Conservation (phyloP, 2,329 filamentous ascomycete genomes). For the Fusarium irregulare region DNA sequence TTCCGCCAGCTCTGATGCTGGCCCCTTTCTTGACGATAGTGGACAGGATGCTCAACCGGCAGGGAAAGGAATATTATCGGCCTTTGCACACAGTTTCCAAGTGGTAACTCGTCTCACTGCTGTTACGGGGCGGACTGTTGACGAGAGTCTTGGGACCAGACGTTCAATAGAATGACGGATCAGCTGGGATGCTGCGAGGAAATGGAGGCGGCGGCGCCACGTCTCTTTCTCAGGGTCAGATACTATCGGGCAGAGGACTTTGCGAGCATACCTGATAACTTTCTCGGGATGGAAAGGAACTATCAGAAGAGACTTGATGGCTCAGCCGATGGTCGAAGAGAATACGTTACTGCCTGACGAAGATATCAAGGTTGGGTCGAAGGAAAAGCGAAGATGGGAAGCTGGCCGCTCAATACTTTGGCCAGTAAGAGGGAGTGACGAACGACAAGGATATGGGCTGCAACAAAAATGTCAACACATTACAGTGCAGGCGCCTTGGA, state of each 20-base stretch:
- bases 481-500: neutral
- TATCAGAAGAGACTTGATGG: neutral
- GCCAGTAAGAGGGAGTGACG: neutral
- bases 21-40: neutral
- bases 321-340: neutral
- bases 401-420: neutral
- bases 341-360: neutral
- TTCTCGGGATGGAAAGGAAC: neutral
- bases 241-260: neutral
- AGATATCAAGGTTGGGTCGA: neutral
- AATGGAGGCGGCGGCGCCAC: neutral
- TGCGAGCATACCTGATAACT: neutral
- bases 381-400: neutral
- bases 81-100: neutral
- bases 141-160: neutral
- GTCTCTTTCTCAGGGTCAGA: neutral
- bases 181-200: neutral
- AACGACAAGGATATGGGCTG: conserved; percentile 15
- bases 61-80: neutral
- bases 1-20: neutral
- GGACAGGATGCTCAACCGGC: neutral
- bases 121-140: neutral
- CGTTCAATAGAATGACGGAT: neutral
- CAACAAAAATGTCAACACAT: neutral
- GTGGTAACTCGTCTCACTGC: neutral